Evolutionary conservation across 2,329 filamentous ascomycete species (phyloP).

Genomic region (Sporothrix pseudoabietina): DNA sequence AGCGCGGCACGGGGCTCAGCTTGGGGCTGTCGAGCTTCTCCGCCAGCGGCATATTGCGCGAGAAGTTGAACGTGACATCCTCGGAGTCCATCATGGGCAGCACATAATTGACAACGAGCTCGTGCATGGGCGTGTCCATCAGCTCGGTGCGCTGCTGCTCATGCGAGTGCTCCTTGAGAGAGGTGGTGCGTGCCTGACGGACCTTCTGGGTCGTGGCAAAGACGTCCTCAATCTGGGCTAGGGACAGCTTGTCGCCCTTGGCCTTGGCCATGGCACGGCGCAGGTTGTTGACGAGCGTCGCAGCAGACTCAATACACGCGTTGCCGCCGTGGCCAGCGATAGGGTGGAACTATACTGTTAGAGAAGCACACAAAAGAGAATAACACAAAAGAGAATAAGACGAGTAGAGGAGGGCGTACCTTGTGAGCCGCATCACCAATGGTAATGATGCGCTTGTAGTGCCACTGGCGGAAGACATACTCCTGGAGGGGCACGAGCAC

Average conservation of each 20-base stretch:
- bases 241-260: slow-evolving; percentile 15
- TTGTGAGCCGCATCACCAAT: slow-evolving; percentile 44
- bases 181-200: slow-evolving; percentile 3
- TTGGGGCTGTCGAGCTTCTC: slow-evolving; percentile 26
- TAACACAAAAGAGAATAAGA: too few species aligned
- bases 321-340: slow-evolving; percentile 38
- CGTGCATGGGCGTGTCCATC: slow-evolving; percentile 27
- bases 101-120: background rate
- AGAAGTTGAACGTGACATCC: slow-evolving; percentile 29
- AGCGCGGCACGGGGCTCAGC: slow-evolving; percentile 14
- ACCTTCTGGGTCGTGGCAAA: slow-evolving; percentile 28
- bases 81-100: slow-evolving; percentile 23
- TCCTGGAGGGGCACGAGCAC: slow-evolving; percentile 43
- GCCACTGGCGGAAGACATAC: slow-evolving; percentile 42
- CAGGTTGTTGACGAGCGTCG: slow-evolving; percentile 35
- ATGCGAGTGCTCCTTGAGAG: slow-evolving; percentile 29
- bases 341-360: slow-evolving; percentile 35
- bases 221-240: slow-evolving; percentile 23
- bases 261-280: slow-evolving; percentile 13
- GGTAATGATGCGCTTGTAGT: slow-evolving; percentile 39
- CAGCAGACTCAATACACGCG: slow-evolving; percentile 37
- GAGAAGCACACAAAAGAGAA: background rate
- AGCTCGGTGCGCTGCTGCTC: slow-evolving; percentile 32
- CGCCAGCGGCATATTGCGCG: slow-evolving; percentile 28
- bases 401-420: slow-evolving; percentile 30